Conservation (phyloP, 768 basidiomycete species). For the Flagelloscypha sp. region DNA sequence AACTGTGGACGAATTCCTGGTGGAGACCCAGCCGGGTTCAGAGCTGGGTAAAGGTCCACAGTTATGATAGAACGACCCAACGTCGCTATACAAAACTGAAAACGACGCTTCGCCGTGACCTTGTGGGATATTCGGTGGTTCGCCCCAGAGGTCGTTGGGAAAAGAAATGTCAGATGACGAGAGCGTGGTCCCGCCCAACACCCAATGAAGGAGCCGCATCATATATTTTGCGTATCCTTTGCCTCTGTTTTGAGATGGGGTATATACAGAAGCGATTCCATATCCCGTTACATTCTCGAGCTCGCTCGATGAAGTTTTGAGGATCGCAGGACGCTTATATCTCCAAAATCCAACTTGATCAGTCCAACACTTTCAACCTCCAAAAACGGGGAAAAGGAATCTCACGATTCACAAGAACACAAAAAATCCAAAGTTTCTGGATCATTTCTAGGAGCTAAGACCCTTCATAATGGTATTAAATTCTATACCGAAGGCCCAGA, state of each 20-base stretch:
- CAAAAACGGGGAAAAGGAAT: too few species aligned
- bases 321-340: slow-evolving; percentile 1
- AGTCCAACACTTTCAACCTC: too few species aligned
- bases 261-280: slow-evolving; percentile 50
- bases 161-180: slow-evolving; percentile 17
- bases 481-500: neutral
- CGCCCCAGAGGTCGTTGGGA: slow-evolving; percentile 29
- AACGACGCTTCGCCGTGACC: slow-evolving; percentile 33
- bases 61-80: slow-evolving; percentile 39
- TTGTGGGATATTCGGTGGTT: slow-evolving; percentile 30
- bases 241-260: slow-evolving; percentile 37
- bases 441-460: slow-evolving; percentile 44
- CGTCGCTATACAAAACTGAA: slow-evolving; percentile 46
- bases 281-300: slow-evolving; percentile 35
- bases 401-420: slow-evolving; percentile 58
- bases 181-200: slow-evolving; percentile 27
- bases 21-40: slow-evolving; percentile 37
- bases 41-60: slow-evolving; percentile 31
- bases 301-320: slow-evolving; percentile 5
- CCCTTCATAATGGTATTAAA: slow-evolving; percentile 29
- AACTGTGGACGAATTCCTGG: slow-evolving; percentile 26
- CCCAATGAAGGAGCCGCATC: slow-evolving; percentile 59
- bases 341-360: slow-evolving; percentile 2
- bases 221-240: slow-evolving; percentile 56
- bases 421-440: slow-evolving; percentile 45